Percentiles rank a stretch among this genome's conserved stretches.
Evolutionary conservation across 2,329 filamentous ascomycete species (phyloP).

Genomic region (Arthrobotrys pseudoclavata): DNA sequence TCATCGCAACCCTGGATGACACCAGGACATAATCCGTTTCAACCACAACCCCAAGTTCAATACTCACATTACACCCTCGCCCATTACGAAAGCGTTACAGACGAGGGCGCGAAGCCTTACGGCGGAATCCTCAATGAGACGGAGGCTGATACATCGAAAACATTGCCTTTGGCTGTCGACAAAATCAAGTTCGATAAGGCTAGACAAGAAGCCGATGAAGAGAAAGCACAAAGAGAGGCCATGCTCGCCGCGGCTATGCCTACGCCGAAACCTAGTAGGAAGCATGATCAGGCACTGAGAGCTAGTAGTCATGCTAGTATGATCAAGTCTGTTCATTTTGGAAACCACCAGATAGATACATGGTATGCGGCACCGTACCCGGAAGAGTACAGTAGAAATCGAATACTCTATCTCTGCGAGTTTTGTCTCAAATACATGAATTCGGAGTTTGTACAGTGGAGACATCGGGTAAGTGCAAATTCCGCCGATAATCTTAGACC

Average conservation of each 20-base stretch:
- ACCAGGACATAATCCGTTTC: constrained; percentile 48
- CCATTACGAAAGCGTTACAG: constrained; percentile 57
- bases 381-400: constrained; percentile 96
- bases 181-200: constrained; percentile 89
- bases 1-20: constrained; percentile 53
- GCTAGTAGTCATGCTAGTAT: constrained; percentile 73
- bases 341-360: constrained; percentile 96
- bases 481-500: not conserved
- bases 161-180: constrained; percentile 83
- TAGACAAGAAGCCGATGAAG: constrained; percentile 87
- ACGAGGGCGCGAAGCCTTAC: constrained; percentile 78
- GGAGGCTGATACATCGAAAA: constrained; percentile 92
- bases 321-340: constrained; percentile 99
- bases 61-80: constrained; percentile 54
- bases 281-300: constrained; percentile 47
- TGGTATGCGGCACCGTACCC: constrained; percentile 99
- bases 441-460: constrained; percentile 97
- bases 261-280: constrained; percentile 45
- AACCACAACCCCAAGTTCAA: constrained; percentile 53
- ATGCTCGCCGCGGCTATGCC: constrained; percentile 48
- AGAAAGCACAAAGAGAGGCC: constrained; percentile 52
- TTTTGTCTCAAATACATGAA: constrained; percentile 99
- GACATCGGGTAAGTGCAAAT: constrained; percentile 78
- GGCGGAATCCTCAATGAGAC: constrained; percentile 90
- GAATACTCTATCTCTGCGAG: constrained; percentile 98